Base-by-base conservation (phyloP, 192 early-diverging fungal genomes). In the Phlyctochytrium bullatum region DNA sequence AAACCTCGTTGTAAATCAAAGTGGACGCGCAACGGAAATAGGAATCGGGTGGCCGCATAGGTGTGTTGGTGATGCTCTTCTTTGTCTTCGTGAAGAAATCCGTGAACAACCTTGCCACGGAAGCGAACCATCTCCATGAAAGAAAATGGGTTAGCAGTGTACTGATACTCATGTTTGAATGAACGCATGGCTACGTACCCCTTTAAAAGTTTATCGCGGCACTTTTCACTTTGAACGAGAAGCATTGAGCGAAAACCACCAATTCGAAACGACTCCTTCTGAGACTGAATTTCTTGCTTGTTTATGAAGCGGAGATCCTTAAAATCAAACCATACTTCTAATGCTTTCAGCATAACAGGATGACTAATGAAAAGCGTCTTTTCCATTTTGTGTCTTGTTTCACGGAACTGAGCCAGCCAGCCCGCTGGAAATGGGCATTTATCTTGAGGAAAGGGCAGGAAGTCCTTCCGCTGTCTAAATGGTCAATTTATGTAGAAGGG, bases 211-310 rank as follows among this genome's bases (percentile, higher is more conserved):
- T 71, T 62, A 17, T 82, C 79, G 25, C 85, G 66, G 56, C 81
- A 82, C 50, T 80, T 83, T 59, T 88, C 86, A 31, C 86, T 72
- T 52, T 87, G 78, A 3, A 88, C 81, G 23, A 88, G 61, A 31
- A 88, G 34, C 47, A 86, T 25, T 33, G 74, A 79, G 52, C 81
- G 63, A 50, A 83, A 87, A 12, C 75, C 76, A 2, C 65, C 72
- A 27, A 84, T 75, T 24, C 83, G 36, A 51, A 78, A 85, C 34
- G 81, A 52, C 24, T 78, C 82, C 53, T 71, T 73, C 58, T 82
- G 77, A 4, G 50, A 31, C 6, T 64, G 64, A 54, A 87, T 78
- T 56, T 81, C 77, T 16, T 76, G 60, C 3, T 72, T 29, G 66
- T 81, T 79, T 17, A 80, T 74, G 40, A 87, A 73, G 20, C 83